Evolutionary conservation across 2,329 filamentous ascomycete species (phyloP).

Genomic region (Pseudogymnoascus sp.): DNA sequence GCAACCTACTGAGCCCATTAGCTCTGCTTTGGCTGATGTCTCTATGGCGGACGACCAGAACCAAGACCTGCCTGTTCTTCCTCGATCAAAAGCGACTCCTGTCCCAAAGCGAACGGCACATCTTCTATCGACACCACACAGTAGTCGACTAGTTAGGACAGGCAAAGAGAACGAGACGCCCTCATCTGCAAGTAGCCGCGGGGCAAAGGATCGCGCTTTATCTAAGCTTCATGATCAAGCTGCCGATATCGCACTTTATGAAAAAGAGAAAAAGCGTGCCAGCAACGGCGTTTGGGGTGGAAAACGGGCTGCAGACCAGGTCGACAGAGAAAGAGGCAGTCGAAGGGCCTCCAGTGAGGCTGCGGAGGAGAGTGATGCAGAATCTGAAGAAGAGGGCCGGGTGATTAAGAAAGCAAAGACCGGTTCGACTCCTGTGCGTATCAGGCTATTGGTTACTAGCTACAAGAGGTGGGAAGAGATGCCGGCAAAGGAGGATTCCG

Average conservation of each 20-base stretch:
- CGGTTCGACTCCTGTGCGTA: slow-evolving; percentile 55
- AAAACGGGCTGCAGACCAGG: slow-evolving; percentile 50
- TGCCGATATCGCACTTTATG: slow-evolving; percentile 78
- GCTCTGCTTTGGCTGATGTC: not conserved
- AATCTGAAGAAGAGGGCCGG: slow-evolving; percentile 39
- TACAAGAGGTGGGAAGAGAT: slow-evolving; percentile 75
- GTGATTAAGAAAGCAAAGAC: slow-evolving; percentile 56
- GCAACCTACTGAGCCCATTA: not conserved
- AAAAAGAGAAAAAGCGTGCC: slow-evolving; percentile 82
- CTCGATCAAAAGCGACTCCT: not conserved
- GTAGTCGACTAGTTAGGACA: slow-evolving; percentile 41
- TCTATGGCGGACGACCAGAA: not conserved
- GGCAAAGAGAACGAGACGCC: slow-evolving; percentile 84
- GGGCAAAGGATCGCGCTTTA: slow-evolving; percentile 80
- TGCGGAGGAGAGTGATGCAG: slow-evolving; percentile 37
- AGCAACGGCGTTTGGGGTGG: slow-evolving; percentile 51
- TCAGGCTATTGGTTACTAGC: slow-evolving; percentile 74
- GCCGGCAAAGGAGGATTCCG: slow-evolving; percentile 64
- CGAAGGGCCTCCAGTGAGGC: slow-evolving; percentile 31
- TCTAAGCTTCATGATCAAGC: slow-evolving; percentile 68
- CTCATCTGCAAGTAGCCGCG: slow-evolving; percentile 66
- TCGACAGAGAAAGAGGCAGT: slow-evolving; percentile 41
- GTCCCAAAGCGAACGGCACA: not conserved
- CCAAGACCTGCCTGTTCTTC: not conserved
- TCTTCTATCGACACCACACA: slow-evolving; percentile 41